Base-by-base conservation (phyloP, 2,329 filamentous ascomycete species). In the Trichoderma endophyticum region DNA sequence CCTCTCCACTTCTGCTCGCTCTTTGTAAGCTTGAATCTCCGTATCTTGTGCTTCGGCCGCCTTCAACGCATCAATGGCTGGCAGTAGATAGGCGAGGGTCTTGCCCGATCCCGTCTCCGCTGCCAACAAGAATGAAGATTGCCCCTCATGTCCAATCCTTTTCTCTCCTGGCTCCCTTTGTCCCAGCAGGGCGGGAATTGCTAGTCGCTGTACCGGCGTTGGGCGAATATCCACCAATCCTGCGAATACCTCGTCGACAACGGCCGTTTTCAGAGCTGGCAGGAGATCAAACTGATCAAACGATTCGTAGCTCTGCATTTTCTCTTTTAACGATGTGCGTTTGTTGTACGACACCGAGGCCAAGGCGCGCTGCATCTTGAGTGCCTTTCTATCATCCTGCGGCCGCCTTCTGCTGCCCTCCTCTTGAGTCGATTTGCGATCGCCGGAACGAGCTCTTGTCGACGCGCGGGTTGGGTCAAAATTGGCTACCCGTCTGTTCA, bases 31-130 rank as follows among this genome's bases (percentile, higher is more conserved):
- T 70, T 89, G 86, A 18, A 89, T 84, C 1, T 87, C 86, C 1
- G 81, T 80, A 74, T 94, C 91, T 14, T 83, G 80, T 0, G 85
- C 84, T 78, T 95, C 93, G 6, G 89, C 90, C 39, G 89, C 84
- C 83, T 99, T 99, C 77, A 99, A 82, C 9, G 93, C 92, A 81
- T 99, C 90, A 67, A 99, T 86, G 18, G 91, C 87, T 0, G 96
- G 97, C 6, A 98, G 82, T 6, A 98, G 84, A 79, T 99, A 99
- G 9, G 96, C 94, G 73, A 99, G 85, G 1, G 96, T 99, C 85
- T 99, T 99, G 73, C 96, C 96, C 0, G 96, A 98, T 14, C 96
- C 96, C 0, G 96, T 99, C 84, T 99, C 96, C 12, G 96, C 96
- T 4, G 96, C 96, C 64, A 99, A 86, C 14, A 99, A 86, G 78